A percentile compares a stretch with the other conserved stretches of the same genome.
Evolutionary conservation across 2,329 filamentous ascomycete genomes (phyloP).

Genomic region (Fusarium sp.): DNA sequence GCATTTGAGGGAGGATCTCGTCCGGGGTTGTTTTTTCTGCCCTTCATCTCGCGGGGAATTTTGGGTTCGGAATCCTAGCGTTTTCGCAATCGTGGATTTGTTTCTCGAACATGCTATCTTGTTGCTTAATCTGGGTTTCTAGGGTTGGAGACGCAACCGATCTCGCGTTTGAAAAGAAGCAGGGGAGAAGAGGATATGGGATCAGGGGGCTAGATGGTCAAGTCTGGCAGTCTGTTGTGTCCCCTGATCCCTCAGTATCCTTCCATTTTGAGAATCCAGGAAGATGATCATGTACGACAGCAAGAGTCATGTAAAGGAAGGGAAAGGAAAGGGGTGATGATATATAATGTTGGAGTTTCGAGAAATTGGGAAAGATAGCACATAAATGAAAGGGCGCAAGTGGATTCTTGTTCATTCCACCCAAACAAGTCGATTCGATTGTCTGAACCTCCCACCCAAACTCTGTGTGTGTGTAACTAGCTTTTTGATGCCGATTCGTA

Average conservation of each 20-base stretch:
- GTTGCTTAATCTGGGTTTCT: slow-evolving; percentile 14
- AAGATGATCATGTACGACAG: slow-evolving; percentile 35
- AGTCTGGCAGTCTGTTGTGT: slow-evolving; percentile 5
- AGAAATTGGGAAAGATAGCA: slow-evolving; percentile 31
- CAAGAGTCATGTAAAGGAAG: slow-evolving; percentile 30
- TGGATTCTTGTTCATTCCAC: slow-evolving; percentile 33
- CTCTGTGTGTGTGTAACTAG: slow-evolving; percentile 6
- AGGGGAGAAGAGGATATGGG: neutral
- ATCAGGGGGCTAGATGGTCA: neutral
- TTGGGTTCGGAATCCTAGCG: slow-evolving; percentile 28
- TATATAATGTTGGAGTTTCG: slow-evolving; percentile 34
- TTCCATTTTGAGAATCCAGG: slow-evolving; percentile 9
- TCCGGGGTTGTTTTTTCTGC: slow-evolving; percentile 16
- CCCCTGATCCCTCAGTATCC: slow-evolving; percentile 41
- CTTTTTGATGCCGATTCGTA: slow-evolving; percentile 41
- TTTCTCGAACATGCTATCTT: slow-evolving; percentile 13
- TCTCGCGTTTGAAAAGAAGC: slow-evolving; percentile 1
- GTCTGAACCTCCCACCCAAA: slow-evolving; percentile 26
- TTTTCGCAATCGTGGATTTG: slow-evolving; percentile 24
- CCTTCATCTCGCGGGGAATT: slow-evolving; percentile 13
- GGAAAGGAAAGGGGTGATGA: slow-evolving; percentile 31
- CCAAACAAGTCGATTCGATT: slow-evolving; percentile 24
- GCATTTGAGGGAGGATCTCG: slow-evolving; percentile 35
- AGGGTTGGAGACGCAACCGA: neutral
- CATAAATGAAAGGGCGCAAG: slow-evolving; percentile 26